Conservation (phyloP, 1,139 yeast genomes). For the Geotrichum australiense region DNA sequence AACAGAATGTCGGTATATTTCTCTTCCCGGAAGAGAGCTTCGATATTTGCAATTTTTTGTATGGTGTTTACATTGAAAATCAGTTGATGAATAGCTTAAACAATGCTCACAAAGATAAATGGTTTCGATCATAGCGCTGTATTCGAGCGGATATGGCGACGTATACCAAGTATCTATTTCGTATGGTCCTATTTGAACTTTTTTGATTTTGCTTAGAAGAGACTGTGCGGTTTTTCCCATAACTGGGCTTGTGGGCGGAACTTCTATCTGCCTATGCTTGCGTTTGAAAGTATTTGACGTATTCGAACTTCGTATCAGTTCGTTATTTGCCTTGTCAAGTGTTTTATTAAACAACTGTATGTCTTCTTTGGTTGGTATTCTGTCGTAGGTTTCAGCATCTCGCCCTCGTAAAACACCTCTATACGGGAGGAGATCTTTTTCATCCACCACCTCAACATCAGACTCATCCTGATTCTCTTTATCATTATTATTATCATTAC, state of each 20-base stretch:
- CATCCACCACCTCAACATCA: too few species aligned
- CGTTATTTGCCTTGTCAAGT: slow-evolving; percentile 29
- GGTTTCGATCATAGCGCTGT: slow-evolving; percentile 47
- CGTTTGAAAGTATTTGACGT: slow-evolving; percentile 9
- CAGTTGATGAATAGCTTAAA: slow-evolving; percentile 70
- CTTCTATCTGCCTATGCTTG: slow-evolving; percentile 1
- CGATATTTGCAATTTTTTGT: slow-evolving; percentile 50
- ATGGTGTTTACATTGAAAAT: slow-evolving; percentile 64
- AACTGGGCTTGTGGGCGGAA: slow-evolving; percentile 3
- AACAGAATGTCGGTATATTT: slow-evolving; percentile 61
- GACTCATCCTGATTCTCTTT: slow-evolving; percentile 2
- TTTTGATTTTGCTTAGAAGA: slow-evolving; percentile 37
- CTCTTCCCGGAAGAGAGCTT: slow-evolving; percentile 75
- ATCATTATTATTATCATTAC: not conserved
- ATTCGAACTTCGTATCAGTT: slow-evolving; percentile 24
- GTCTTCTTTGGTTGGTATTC: slow-evolving; percentile 53
- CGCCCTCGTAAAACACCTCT: slow-evolving; percentile 54
- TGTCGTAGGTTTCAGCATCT: slow-evolving; percentile 54
- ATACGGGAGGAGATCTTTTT: slow-evolving; percentile 40
- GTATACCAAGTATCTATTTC: slow-evolving; percentile 89
- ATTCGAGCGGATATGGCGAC: slow-evolving; percentile 90
- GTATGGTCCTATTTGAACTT: slow-evolving; percentile 59
- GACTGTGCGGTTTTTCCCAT: slow-evolving; percentile 15
- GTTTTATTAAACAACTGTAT: slow-evolving; percentile 43
- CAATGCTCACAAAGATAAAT: slow-evolving; percentile 82